phyloP scores from a whole-genome alignment of 805 yeast species.

The Lipomyces oligophaga region DNA sequence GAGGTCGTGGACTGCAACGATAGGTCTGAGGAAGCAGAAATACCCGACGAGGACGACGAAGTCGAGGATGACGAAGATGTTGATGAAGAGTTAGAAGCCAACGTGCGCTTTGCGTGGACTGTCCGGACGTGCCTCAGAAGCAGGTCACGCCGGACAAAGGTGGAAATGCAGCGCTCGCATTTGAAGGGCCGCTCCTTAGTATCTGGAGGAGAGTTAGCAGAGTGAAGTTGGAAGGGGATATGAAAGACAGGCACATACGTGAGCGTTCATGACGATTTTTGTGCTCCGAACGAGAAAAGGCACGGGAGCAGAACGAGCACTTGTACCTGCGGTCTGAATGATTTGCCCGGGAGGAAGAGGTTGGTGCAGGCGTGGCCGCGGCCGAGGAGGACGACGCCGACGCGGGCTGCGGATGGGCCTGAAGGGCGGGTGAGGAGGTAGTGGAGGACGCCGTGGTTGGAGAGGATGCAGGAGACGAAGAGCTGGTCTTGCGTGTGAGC shows the following conservation, averaged over 20 bases:
- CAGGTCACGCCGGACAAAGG: constrained; percentile 74
- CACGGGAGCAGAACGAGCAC: constrained; percentile 75
- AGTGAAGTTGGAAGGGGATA: not conserved
- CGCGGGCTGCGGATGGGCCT: not conserved
- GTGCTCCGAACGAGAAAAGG: constrained; percentile 77
- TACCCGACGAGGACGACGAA: not conserved
- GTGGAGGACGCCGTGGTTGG: not conserved
- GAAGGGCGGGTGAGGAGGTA: constrained; percentile 32
- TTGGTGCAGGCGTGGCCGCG: constrained; percentile 6
- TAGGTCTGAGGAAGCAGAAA: not conserved
- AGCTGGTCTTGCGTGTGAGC: too few species aligned
- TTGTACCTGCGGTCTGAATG: constrained; percentile 59
- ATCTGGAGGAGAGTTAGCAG: constrained; percentile 33
- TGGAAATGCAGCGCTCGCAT: constrained; percentile 63
- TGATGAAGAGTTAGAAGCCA: constrained; percentile 2
- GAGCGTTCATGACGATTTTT: constrained; percentile 73
- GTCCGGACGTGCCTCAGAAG: constrained; percentile 75
- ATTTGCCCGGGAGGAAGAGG: not conserved
- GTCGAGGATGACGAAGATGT: not conserved
- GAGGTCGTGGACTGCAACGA: not conserved
- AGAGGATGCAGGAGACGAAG: too few species aligned
- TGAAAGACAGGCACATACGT: constrained; percentile 35
- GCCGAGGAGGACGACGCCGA: constrained; percentile 4
- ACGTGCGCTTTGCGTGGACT: constrained; percentile 54
- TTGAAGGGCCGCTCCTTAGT: constrained; percentile 77